Base-by-base conservation (phyloP, 2,329 filamentous ascomycete species). In the Cladosporium sp. region DNA sequence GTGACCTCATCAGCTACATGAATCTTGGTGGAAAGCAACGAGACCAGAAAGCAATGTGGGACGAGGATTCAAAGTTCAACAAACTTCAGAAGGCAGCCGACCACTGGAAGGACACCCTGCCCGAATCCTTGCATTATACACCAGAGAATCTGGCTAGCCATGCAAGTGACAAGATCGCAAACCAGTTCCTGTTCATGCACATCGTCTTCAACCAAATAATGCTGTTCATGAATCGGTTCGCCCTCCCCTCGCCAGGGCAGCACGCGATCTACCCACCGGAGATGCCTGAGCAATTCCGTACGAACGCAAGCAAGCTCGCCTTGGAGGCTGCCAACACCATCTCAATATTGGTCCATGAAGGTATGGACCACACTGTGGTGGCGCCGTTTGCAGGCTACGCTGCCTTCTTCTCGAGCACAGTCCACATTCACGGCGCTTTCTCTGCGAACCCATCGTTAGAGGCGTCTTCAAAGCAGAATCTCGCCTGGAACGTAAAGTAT, bases 321-420 rank as follows among this genome's bases (percentile, higher is more conserved):
- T 84, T 96, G 53, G 81, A 86, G 42, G 88, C 92, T 6, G 93
- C 93, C 3, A 90, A 89, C 63, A 82, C 85, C 56, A 93, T 97
- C 48, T 96, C 92, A 0, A 81, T 85, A 24, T 74, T 97, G 40
- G 80, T 97, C 43, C 84, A 85, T 58, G 89, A 95, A 58, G 83
- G 87, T 3, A 86, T 90, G 61, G 80, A 86, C 11, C 84, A 92
- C 64, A 83, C 86, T 53, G 81, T 97, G 7, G 85, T 90, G 0
- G 92, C 91, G 1, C 93, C 93, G 0, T 97, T 97, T 67, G 88
- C 90, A 1, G 92, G 93, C 1, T 99, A 97, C 68, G 95, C 89
- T 61, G 90, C 92, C 2, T 97, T 96, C 65, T 83, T 91, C 18
- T 91, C 92, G 1, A 93, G 89, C 47, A 95, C 89, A 0, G 88